A percentile compares a stretch with the other conserved stretches of the same genome.
Conservation (phyloP, 129 eudicot species). For the carrot (Daucus carota) region DNA sequence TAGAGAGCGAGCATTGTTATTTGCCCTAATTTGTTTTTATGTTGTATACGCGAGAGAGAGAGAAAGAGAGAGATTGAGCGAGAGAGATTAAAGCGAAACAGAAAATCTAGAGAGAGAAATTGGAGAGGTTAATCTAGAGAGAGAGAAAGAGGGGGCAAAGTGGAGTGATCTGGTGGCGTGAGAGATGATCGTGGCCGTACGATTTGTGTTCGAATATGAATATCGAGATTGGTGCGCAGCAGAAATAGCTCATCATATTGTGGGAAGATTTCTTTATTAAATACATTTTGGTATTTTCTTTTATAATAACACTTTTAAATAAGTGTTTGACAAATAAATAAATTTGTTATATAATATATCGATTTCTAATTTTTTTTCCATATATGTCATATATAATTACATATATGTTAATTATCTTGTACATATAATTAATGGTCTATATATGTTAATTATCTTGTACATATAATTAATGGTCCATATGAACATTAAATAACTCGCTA, state of each 20-base stretch:
- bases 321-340: too few species aligned
- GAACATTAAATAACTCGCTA: too few species aligned
- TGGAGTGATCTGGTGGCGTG: background rate
- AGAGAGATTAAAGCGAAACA: background rate
- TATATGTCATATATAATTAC: too few species aligned
- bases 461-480: too few species aligned
- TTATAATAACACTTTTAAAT: too few species aligned
- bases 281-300: too few species aligned
- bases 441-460: too few species aligned
- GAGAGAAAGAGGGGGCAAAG: conserved; percentile 2
- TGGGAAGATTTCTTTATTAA: too few species aligned
- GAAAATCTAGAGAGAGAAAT: conserved; percentile 1
- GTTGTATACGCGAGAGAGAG: background rate
- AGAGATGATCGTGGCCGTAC: background rate
- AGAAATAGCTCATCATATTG: background rate
- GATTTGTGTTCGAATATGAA: background rate
- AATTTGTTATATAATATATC: too few species aligned
- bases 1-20: background rate
- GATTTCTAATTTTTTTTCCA: too few species aligned
- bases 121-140: background rate
- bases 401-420: too few species aligned
- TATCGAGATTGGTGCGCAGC: background rate
- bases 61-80: background rate
- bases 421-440: too few species aligned
- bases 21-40: background rate